phyloP scores from a whole-genome alignment of 768 basidiomycete genomes.

The Tricholoma sp. region DNA sequence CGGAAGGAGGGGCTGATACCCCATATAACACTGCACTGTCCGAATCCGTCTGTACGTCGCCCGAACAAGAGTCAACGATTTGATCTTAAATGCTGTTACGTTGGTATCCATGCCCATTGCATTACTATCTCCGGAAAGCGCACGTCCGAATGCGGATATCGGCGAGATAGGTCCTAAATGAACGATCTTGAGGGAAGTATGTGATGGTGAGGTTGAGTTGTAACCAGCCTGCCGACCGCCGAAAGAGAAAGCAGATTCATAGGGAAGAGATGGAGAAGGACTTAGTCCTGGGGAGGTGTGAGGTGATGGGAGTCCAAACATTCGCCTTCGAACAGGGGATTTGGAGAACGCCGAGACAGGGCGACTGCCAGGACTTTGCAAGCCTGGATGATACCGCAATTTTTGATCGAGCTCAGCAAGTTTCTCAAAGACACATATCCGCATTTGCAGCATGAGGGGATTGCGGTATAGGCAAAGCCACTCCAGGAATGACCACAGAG shows the following conservation, averaged over 20 bases:
- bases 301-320: constrained; percentile 40
- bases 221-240: constrained; percentile 37
- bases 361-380: constrained; percentile 27
- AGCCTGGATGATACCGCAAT: constrained; percentile 30
- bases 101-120: constrained; percentile 17
- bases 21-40: constrained; percentile 56
- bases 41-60: constrained; percentile 59
- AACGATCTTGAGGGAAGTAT: constrained; percentile 45
- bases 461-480: constrained; percentile 56
- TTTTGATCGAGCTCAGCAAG: constrained; percentile 49
- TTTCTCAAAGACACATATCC: constrained; percentile 61
- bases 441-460: constrained; percentile 62
- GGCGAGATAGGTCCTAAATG: constrained; percentile 53
- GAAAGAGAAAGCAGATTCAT: constrained; percentile 14
- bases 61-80: constrained; percentile 45
- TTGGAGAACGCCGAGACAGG: constrained; percentile 54
- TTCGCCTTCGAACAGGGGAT: constrained; percentile 34
- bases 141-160: constrained; percentile 28
- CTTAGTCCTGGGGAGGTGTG: constrained; percentile 39
- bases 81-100: constrained; percentile 40
- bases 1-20: constrained; percentile 55
- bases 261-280: constrained; percentile 27
- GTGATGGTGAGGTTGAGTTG: constrained; percentile 28
- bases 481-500: constrained; percentile 68
- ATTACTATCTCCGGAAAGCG: constrained; percentile 24